A percentile compares a stretch with the other conserved stretches of the same genome.
These are phyloP conservation scores for Phialocephala subalpina DNA, from an alignment of 2,329 filamentous ascomycete genomes.

Conservation along the genomic window DNA sequence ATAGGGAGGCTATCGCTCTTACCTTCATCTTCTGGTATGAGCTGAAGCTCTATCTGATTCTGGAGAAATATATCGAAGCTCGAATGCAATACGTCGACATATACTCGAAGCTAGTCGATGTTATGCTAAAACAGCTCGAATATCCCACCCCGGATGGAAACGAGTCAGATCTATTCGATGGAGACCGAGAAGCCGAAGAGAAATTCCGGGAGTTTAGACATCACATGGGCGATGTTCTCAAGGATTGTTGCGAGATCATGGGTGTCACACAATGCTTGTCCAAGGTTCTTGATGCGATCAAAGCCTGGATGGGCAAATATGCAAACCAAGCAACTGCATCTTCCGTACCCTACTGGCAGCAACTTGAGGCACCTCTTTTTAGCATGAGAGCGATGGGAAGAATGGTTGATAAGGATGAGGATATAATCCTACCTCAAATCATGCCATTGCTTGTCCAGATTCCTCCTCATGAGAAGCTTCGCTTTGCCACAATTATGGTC, in stretches of 20 bases:
- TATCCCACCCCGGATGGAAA: constrained; percentile 78
- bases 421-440: constrained; percentile 85
- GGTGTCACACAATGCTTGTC: constrained; percentile 89
- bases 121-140: constrained; percentile 89
- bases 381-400: constrained; percentile 95
- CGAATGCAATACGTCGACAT: constrained; percentile 80
- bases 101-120: constrained; percentile 89
- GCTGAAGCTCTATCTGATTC: constrained; percentile 91
- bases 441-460: constrained; percentile 95
- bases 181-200: constrained; percentile 94
- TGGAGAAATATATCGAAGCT: constrained; percentile 88
- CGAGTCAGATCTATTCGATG: constrained; percentile 88
- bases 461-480: constrained; percentile 95
- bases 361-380: constrained; percentile 93
- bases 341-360: constrained; percentile 92
- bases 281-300: constrained; percentile 87
- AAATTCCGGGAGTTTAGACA: constrained; percentile 97
- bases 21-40: constrained; percentile 99
- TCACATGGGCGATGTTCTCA: constrained; percentile 96
- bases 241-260: constrained; percentile 96
- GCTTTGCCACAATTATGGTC: constrained; percentile 98
- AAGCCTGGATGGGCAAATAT: constrained; percentile 87
- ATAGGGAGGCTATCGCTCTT: constrained; percentile 89
- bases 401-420: constrained; percentile 92
- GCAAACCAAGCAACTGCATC: constrained; percentile 76